phyloP scores from a whole-genome alignment of 306 rosid species.

The Inga leiocalycina region DNA sequence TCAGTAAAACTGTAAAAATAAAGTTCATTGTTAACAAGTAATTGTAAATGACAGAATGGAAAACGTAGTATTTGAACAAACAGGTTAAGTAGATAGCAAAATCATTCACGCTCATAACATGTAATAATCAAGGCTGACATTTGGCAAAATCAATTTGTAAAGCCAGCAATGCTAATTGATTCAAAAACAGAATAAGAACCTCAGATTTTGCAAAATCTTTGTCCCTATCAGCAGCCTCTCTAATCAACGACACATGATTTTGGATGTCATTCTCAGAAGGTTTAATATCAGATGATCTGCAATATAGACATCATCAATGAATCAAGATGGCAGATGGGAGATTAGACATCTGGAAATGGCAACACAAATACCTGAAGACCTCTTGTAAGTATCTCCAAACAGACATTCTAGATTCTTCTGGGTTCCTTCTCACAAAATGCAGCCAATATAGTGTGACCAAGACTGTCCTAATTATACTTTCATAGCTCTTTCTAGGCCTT shows the following conservation, averaged over 20 bases:
- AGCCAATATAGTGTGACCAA: conserved; percentile 59
- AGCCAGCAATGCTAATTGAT: not conserved
- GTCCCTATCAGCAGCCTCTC: conserved; percentile 52
- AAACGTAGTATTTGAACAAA: not conserved
- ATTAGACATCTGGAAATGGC: conserved; percentile 6
- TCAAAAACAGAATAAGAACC: conserved; percentile 36
- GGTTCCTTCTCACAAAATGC: conserved; percentile 61
- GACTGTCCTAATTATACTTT: conserved; percentile 43
- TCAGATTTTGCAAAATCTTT: conserved; percentile 46
- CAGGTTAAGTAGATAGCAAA: not conserved
- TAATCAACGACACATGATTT: conserved; percentile 43
- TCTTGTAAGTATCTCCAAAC: conserved; percentile 42
- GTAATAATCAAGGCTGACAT: not conserved
- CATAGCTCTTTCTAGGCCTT: conserved; percentile 56
- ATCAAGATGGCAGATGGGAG: conserved; percentile 19
- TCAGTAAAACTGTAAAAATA: not conserved
- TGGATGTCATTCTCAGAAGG: conserved; percentile 52
- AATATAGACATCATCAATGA: conserved; percentile 32
- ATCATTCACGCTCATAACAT: not conserved
- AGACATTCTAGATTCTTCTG: conserved; percentile 40
- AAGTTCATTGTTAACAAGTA: not conserved
- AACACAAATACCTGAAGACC: conserved; percentile 47
- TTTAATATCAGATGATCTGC: conserved; percentile 48
- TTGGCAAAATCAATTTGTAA: not conserved
- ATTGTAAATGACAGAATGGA: not conserved